A percentile compares a stretch with the other conserved stretches of the same genome.
Conservation (phyloP, 1,139 yeast genomes). For the Candida frijolesensis region DNA sequence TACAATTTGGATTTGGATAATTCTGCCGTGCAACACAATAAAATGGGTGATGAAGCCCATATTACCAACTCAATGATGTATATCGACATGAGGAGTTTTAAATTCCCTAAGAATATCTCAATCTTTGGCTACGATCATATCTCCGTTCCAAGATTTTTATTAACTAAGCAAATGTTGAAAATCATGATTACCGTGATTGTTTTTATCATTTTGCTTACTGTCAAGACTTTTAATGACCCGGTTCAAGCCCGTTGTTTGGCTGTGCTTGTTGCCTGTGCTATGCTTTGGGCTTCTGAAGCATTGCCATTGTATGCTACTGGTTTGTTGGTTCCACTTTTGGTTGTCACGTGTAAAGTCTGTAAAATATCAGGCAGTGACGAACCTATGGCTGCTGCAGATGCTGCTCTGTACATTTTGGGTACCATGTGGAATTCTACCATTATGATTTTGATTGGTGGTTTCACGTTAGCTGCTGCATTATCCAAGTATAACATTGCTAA, state of each 20-base stretch:
- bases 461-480: conserved; percentile 90
- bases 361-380: conserved; percentile 54
- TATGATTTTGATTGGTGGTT: conserved; percentile 87
- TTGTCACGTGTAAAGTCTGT: conserved; percentile 73
- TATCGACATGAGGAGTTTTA: conserved; percentile 25
- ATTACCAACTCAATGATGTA: conserved; percentile 25
- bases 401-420: conserved; percentile 76
- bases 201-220: conserved; percentile 50
- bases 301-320: conserved; percentile 88
- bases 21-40: conserved; percentile 25
- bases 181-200: conserved; percentile 44
- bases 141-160: conserved; percentile 30
- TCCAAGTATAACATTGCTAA: conserved; percentile 90
- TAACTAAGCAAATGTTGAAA: conserved; percentile 45
- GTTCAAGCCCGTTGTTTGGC: conserved; percentile 82
- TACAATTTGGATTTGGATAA: conserved; percentile 36
- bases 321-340: conserved; percentile 74
- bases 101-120: conserved; percentile 20
- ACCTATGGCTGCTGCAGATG: conserved; percentile 61
- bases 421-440: conserved; percentile 96
- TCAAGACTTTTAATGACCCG: conserved; percentile 64
- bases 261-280: conserved; percentile 72
- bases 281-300: conserved; percentile 93
- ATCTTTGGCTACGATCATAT: conserved; percentile 22
- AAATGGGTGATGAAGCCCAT: conserved; percentile 37